These are phyloP conservation scores for Apium graveolens DNA, from an alignment of 129 eudicot genomes.

Conservation along the genomic window DNA sequence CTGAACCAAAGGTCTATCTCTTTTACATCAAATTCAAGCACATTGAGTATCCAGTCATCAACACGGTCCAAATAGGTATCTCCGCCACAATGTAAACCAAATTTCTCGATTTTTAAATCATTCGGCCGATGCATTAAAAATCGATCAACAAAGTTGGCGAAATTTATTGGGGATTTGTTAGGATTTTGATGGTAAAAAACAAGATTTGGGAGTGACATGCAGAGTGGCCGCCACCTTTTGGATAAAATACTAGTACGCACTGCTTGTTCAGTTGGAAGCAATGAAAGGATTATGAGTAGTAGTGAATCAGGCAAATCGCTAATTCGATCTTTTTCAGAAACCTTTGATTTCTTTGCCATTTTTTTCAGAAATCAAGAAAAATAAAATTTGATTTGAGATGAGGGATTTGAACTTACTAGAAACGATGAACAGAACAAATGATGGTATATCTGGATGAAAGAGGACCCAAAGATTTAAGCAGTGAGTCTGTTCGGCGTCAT, in stretches of 20 bases:
- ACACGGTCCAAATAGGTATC: neutral
- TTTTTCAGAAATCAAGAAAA: too few relatives aligned
- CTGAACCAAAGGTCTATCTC: neutral
- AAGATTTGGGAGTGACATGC: conserved; percentile 1
- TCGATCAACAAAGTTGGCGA: neutral
- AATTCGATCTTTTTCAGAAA: neutral
- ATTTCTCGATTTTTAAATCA: neutral
- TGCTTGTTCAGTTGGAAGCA: neutral
- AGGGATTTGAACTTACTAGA: too few relatives aligned
- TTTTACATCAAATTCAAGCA: neutral
- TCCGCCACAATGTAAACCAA: neutral
- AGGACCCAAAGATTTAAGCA: too few relatives aligned
- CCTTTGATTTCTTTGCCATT: neutral
- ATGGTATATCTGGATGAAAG: too few relatives aligned
- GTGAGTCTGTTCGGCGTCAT: too few relatives aligned
- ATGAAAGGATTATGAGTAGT: neutral
- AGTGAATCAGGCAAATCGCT: neutral
- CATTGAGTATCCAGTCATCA: neutral
- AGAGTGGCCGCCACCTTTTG: neutral
- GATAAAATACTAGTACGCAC: too few relatives aligned
- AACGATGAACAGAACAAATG: too few relatives aligned
- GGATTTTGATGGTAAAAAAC: neutral
- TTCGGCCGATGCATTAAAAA: neutral
- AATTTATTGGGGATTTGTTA: too few relatives aligned
- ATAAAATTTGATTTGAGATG: too few relatives aligned